phyloP scores from a whole-genome alignment of 306 rosid genomes.

The Lathyrus tuberosus region DNA sequence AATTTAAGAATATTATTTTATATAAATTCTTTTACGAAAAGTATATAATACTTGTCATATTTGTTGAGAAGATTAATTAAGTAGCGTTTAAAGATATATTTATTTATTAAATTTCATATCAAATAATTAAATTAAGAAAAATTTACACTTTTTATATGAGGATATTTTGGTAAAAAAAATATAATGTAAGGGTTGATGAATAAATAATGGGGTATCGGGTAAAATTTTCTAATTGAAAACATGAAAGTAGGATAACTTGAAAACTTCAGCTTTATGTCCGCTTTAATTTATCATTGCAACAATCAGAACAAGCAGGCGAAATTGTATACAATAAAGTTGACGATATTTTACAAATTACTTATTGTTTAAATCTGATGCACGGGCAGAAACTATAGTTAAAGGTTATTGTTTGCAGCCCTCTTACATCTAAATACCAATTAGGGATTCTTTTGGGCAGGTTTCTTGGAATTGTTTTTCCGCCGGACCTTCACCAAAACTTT shows the following conservation, averaged over 20 bases:
- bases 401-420: slow-evolving; percentile 26
- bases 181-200: no score
- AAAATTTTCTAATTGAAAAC: no score
- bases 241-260: not conserved
- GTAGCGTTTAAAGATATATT: no score
- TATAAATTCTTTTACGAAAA: no score
- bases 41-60: no score
- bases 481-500: slow-evolving; percentile 86
- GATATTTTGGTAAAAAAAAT: no score
- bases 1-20: no score
- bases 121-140: no score
- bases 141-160: no score
- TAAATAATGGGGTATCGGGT: no score
- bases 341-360: slow-evolving; percentile 10
- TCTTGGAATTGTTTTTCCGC: slow-evolving; percentile 82
- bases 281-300: slow-evolving; percentile 8
- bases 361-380: slow-evolving; percentile 24
- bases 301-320: not conserved
- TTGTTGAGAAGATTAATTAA: no score
- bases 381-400: slow-evolving; percentile 7
- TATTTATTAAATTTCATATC: no score
- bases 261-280: not conserved
- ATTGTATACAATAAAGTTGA: not conserved
- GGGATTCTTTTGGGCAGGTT: slow-evolving; percentile 53
- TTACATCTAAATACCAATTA: slow-evolving; percentile 28